Evolutionary conservation across 345 rosid genomes (phyloP), one percentile per base, ranked within the genome.

Genomic region (Xanthoceras sorbifolium): DNA sequence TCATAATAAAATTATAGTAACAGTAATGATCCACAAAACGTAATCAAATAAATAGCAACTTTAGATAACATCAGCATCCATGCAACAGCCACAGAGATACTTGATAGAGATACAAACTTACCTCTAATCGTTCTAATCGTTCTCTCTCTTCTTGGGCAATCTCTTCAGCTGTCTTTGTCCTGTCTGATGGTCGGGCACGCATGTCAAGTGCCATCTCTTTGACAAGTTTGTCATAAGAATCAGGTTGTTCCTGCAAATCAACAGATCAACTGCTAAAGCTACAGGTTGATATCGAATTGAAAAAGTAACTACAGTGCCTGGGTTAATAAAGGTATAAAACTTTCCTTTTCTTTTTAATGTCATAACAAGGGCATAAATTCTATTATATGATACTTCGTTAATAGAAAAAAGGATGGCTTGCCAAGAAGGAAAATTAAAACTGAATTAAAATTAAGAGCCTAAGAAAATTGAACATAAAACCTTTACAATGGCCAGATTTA

Each of bases 81-180:
- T 29, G 60, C 40, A 64, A 5, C 5, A 5, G 38, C 11, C 40
- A 52, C 44, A 52, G 23, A 67, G 22, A 48, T 40, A 76, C 14
- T 6, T 1, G 55, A 69, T 48, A 17, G 42, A 52, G 62, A 38
- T 50, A 28, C 70, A 72, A 34, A 76, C 54, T 84, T 91, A 92
- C 99, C 97, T 96, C 99, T 71, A 92, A 84, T 66, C 29, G 82
- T 80, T 86, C 92, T 32, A 93, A 83, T n/a, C 87, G 90, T 83
- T 93, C 97, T 81, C 89, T 85, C 82, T 93, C 95, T 66, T 86
- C 90, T 82, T 92, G 97, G n/a, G 98, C 99, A 89, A 92, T 89
- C 86, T 96, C 99, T 79, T 96, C 98, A n/a, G 92, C 89, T 61
- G 94, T 91, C 87, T 92, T 93, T 64, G 89, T 91, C 82, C 97